phyloP scores from a whole-genome alignment of 176 grass and related monocot species.

The Pharus latifolius region DNA sequence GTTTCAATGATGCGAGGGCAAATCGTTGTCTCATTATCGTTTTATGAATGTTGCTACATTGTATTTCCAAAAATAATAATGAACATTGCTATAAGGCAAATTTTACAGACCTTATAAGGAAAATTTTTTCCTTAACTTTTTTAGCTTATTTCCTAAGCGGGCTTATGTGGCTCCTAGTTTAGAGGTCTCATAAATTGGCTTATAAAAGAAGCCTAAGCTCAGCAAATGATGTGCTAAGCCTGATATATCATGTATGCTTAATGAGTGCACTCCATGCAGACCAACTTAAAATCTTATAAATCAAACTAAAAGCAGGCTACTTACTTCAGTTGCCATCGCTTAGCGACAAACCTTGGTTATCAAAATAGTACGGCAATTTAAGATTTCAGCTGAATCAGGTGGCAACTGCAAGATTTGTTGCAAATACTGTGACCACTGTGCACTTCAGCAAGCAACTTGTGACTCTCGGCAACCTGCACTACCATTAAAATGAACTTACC shows the following conservation, averaged over 20 bases:
- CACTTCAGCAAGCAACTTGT: slow-evolving; percentile 20
- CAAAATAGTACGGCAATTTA: slow-evolving; percentile 8
- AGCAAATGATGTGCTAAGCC: background rate
- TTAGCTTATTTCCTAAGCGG: background rate
- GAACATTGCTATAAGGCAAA: too few relatives aligned
- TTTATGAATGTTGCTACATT: background rate
- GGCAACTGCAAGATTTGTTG: background rate
- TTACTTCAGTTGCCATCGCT: background rate
- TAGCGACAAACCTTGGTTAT: background rate
- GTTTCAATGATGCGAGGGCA: too few relatives aligned
- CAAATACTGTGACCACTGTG: background rate
- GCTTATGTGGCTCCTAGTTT: background rate
- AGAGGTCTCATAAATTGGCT: background rate
- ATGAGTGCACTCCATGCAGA: background rate
- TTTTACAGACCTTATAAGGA: too few relatives aligned
- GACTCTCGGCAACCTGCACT: slow-evolving; percentile 19
- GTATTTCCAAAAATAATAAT: too few relatives aligned
- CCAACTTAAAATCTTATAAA: background rate
- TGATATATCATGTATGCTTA: background rate
- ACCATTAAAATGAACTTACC: background rate
- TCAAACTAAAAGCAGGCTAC: background rate
- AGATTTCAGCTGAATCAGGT: slow-evolving; percentile 13
- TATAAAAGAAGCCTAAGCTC: background rate
- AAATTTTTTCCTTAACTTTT: too few relatives aligned
- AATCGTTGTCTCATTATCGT: background rate